Percentiles rank a stretch among this genome's conserved stretches.
These are phyloP conservation scores for Penicillium cosmopolitanum DNA, from an alignment of 495 filamentous ascomycete species.

Conservation along the genomic window DNA sequence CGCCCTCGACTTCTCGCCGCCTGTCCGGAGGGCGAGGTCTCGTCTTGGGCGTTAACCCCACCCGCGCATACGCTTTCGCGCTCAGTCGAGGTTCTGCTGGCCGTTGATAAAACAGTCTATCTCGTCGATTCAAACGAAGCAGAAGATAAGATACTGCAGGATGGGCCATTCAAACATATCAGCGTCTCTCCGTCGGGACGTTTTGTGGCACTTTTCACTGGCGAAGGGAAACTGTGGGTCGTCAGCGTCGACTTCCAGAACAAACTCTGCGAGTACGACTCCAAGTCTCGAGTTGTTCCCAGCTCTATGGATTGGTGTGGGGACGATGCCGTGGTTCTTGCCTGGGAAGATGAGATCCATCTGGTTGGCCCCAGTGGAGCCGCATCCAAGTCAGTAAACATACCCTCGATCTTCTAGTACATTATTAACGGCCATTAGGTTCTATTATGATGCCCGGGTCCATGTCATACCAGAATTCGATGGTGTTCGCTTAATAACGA, in stretches of 20 bases:
- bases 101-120: conserved; percentile 82
- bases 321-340: conserved; percentile 89
- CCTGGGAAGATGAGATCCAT: conserved; percentile 99
- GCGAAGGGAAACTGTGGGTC: conserved; percentile 86
- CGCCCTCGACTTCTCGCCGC: conserved; percentile 80
- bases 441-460: conserved; percentile 88
- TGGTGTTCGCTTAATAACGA: conserved; percentile 83
- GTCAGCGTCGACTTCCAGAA: conserved; percentile 93
- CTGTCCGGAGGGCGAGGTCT: conserved; percentile 76
- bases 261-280: conserved; percentile 89
- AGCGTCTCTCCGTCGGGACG: conserved; percentile 88
- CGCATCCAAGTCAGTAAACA: conserved; percentile 60
- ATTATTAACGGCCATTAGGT: conserved; percentile 48
- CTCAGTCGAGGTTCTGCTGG: conserved; percentile 90
- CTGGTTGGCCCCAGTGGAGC: conserved; percentile 84
- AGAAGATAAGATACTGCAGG: conserved; percentile 86
- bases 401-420: background rate
- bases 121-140: conserved; percentile 85
- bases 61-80: conserved; percentile 90
- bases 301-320: conserved; percentile 95
- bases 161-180: conserved; percentile 90
- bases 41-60: conserved; percentile 88
- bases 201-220: conserved; percentile 83
- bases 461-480: conserved; percentile 90
- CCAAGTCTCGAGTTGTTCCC: conserved; percentile 79